Conservation (phyloP, 306 rosid species). For the Myrica gale region DNA sequence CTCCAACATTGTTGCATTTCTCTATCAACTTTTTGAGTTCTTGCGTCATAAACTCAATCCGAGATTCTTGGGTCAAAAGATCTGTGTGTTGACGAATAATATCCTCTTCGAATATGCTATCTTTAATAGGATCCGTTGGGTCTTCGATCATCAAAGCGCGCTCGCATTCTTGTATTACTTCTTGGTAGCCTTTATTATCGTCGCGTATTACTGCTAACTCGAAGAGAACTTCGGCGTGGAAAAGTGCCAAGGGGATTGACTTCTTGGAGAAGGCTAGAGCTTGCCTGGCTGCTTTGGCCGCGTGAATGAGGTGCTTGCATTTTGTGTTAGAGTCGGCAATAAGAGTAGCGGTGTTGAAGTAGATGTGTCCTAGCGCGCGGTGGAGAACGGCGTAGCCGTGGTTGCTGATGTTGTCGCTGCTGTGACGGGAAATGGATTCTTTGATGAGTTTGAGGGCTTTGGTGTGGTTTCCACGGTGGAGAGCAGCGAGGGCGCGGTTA, state of each 20-base stretch:
- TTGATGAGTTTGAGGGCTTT: not conserved
- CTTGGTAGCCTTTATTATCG: not conserved
- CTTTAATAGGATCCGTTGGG: not conserved
- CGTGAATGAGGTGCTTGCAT: not conserved
- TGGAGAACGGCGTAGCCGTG: not conserved
- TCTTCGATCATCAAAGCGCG: not conserved
- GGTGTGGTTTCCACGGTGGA: not conserved
- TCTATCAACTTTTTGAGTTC: too few species aligned
- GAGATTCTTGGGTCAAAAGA: too few species aligned
- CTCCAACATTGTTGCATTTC: too few species aligned
- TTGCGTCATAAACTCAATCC: too few species aligned
- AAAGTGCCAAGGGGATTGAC: not conserved
- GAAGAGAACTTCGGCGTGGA: not conserved
- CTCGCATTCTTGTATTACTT: not conserved
- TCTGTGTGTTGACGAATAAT: too few species aligned
- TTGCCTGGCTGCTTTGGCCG: not conserved
- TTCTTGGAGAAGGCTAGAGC: not conserved
- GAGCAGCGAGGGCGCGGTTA: not conserved
- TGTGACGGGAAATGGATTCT: not conserved
- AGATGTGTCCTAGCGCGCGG: not conserved
- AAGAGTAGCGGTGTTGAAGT: not conserved
- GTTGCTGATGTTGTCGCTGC: not conserved
- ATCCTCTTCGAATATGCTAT: too few species aligned
- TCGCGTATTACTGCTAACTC: not conserved
- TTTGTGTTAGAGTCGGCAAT: not conserved